Evolutionary conservation across 768 basidiomycete genomes (phyloP).

Genomic region (Dendrothele bispora): DNA sequence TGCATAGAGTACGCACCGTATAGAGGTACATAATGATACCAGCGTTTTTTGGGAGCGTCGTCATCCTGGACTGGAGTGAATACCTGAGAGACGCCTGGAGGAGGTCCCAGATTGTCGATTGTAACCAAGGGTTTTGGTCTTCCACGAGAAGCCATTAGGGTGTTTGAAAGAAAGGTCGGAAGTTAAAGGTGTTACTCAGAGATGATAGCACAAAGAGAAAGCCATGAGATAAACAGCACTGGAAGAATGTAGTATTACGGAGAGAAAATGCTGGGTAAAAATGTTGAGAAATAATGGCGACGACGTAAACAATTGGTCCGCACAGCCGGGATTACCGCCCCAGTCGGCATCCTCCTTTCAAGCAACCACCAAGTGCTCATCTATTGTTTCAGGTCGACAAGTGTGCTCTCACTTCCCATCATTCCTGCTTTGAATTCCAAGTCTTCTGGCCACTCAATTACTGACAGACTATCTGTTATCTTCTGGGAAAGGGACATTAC

Average conservation of each 20-base stretch:
- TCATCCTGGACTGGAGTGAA: constrained; percentile 17
- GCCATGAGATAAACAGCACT: neutral
- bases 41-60: constrained; percentile 41
- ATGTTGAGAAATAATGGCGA: too few relatives aligned
- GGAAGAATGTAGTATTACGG: neutral
- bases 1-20: constrained; percentile 39
- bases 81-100: neutral
- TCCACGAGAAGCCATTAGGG: neutral
- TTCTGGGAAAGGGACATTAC: too few relatives aligned
- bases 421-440: too few relatives aligned
- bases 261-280: neutral
- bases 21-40: constrained; percentile 61
- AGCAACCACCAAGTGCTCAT: neutral
- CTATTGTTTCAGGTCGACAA: neutral
- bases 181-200: neutral
- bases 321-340: too few relatives aligned
- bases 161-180: neutral
- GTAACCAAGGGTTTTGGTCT: constrained; percentile 5
- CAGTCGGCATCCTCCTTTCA: too few relatives aligned
- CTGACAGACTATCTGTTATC: too few relatives aligned
- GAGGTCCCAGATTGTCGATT: neutral
- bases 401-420: neutral
- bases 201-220: neutral
- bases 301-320: too few relatives aligned
- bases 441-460: too few relatives aligned